Conservation (phyloP, 2,329 filamentous ascomycete species). For the Fusarium xylarioides region DNA sequence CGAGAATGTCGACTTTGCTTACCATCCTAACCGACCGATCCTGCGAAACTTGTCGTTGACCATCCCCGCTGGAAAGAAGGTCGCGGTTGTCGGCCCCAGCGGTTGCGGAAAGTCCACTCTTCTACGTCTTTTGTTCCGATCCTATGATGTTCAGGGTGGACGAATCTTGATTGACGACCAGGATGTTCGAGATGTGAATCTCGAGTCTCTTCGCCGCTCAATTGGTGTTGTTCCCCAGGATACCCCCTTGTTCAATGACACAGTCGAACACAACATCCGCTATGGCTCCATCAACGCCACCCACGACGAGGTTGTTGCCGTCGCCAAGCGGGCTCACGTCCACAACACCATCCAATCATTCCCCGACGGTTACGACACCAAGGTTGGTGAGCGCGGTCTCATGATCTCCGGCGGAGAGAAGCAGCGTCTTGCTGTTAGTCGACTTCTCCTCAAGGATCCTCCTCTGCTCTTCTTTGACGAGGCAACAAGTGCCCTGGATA, state of each 20-base stretch:
- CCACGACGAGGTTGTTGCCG: constrained; percentile 76
- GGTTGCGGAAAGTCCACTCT: constrained; percentile 98
- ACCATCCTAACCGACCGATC: constrained; percentile 86
- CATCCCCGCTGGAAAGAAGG: constrained; percentile 94
- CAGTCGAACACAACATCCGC: constrained; percentile 92
- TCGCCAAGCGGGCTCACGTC: constrained; percentile 83
- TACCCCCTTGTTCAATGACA: constrained; percentile 96
- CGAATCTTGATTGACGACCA: constrained; percentile 93
- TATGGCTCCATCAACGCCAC: constrained; percentile 86
- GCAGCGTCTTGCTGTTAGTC: constrained; percentile 84
- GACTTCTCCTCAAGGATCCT: constrained; percentile 87
- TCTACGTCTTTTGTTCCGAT: constrained; percentile 89
- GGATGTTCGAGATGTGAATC: constrained; percentile 82
- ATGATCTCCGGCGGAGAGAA: constrained; percentile 98
- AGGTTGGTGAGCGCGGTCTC: constrained; percentile 91
- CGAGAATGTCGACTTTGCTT: constrained; percentile 94
- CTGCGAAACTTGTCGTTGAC: constrained; percentile 84
- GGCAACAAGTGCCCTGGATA: constrained; percentile 91
- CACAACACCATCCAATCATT: constrained; percentile 83
- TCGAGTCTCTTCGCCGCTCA: constrained; percentile 82
- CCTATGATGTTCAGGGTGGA: constrained; percentile 87
- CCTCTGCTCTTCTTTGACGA: constrained; percentile 94
- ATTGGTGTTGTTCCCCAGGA: constrained; percentile 98
- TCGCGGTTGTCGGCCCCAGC: constrained; percentile 93
- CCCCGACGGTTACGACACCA: constrained; percentile 88